These are phyloP conservation scores for Pleurostoma richardsiae DNA, from an alignment of 2,329 filamentous ascomycete genomes.

Conservation along the genomic window DNA sequence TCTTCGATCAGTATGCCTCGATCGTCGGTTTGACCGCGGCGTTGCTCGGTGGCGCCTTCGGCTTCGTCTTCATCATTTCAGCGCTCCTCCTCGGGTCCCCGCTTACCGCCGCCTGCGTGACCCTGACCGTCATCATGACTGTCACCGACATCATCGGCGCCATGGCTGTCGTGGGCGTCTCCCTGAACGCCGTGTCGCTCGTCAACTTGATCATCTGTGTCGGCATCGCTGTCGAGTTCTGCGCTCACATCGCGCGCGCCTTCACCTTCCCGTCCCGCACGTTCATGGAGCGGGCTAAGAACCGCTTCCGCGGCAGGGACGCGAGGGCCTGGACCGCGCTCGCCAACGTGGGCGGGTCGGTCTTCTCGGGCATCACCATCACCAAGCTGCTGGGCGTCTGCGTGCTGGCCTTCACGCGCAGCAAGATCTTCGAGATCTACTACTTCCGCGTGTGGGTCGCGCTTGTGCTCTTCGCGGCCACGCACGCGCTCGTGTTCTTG, in stretches of 20 bases:
- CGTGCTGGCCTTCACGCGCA: slow-evolving; percentile 89
- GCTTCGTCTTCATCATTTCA: slow-evolving; percentile 78
- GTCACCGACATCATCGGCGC: slow-evolving; percentile 90
- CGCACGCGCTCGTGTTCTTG: slow-evolving; percentile 85
- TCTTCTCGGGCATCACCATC: slow-evolving; percentile 93
- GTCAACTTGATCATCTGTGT: slow-evolving; percentile 98
- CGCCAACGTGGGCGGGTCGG: slow-evolving; percentile 89
- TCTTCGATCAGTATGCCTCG: slow-evolving; percentile 93
- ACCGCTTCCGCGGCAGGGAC: slow-evolving; percentile 74
- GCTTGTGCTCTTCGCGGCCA: slow-evolving; percentile 81
- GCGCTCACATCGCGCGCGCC: slow-evolving; percentile 90
- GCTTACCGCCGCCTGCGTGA: slow-evolving; percentile 75
- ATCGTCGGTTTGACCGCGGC: slow-evolving; percentile 77
- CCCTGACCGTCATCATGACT: slow-evolving; percentile 85
- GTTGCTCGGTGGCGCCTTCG: slow-evolving; percentile 77
- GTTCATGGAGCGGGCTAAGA: slow-evolving; percentile 76
- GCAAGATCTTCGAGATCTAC: slow-evolving; percentile 99
- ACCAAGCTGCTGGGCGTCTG: slow-evolving; percentile 91
- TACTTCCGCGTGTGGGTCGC: slow-evolving; percentile 97
- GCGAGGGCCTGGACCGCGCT: slow-evolving; percentile 88
- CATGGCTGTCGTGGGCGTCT: slow-evolving; percentile 86
- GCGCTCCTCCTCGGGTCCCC: slow-evolving; percentile 79
- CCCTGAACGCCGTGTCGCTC: slow-evolving; percentile 88
- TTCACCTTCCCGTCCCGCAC: slow-evolving; percentile 88
- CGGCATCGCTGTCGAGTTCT: slow-evolving; percentile 95